Evolutionary conservation across 208 protist genomes (phyloP).

Genomic region (Leishmania martiniquensis): DNA sequence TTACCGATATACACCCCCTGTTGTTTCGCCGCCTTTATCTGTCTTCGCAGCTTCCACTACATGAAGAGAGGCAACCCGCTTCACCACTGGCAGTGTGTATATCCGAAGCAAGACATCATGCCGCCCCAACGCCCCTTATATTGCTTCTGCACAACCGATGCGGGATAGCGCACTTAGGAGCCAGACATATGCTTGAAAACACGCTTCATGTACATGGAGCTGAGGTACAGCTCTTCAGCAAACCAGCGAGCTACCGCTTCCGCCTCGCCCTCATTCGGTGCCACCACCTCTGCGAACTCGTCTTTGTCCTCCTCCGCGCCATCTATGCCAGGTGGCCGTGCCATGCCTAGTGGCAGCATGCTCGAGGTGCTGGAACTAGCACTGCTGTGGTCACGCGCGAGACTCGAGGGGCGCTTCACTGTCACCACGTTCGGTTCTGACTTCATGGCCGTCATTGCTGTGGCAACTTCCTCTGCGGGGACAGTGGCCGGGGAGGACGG

Average conservation of each 20-base stretch:
- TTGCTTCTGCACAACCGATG: not conserved
- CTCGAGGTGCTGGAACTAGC: conserved; percentile 2
- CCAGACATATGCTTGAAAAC: conserved; percentile 27
- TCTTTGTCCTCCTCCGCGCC: conserved; percentile 11
- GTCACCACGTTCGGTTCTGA: not conserved
- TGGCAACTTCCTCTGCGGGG: not conserved
- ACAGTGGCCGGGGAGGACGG: not conserved
- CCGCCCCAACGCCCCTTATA: not conserved
- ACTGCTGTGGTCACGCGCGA: not conserved
- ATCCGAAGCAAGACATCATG: not conserved
- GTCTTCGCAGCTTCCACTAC: not conserved
- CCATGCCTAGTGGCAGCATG: not conserved
- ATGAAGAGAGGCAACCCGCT: not conserved
- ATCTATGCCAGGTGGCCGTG: not conserved
- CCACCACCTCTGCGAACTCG: not conserved
- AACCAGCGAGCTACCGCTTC: conserved; percentile 21
- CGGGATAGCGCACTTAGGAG: not conserved
- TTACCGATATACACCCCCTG: not conserved
- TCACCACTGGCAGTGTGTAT: not conserved
- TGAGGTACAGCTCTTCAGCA: conserved; percentile 30
- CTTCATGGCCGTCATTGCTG: not conserved
- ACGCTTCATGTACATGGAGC: conserved; percentile 42
- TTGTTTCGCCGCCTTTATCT: not conserved
- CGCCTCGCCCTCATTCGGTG: not conserved
- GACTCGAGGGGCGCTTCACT: conserved; percentile 16